Evolutionary conservation across 2,329 filamentous ascomycete species (phyloP).

Genomic region (Huntiella decipiens): DNA sequence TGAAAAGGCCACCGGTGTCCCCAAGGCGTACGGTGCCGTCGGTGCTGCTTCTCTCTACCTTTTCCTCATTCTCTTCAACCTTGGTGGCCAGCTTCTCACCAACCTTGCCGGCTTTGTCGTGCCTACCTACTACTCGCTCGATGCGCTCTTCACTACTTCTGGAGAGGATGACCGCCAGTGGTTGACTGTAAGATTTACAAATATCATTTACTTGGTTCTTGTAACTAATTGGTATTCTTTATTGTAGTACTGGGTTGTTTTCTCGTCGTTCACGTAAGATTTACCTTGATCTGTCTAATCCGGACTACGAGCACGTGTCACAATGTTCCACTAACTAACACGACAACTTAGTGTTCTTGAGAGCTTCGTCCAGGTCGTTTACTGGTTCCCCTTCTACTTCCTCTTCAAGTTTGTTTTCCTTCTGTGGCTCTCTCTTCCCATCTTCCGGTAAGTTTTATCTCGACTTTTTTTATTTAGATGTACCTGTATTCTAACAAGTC

Average conservation of each 20-base stretch:
- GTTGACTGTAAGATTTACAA: conserved; percentile 39
- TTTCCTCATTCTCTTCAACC: conserved; percentile 84
- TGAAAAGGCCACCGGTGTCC: conserved; percentile 64
- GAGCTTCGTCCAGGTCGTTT: conserved; percentile 66
- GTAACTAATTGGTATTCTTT: neutral
- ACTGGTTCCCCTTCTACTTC: conserved; percentile 98
- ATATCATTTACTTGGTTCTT: neutral
- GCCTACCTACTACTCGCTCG: conserved; percentile 67
- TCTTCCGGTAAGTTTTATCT: conserved; percentile 54
- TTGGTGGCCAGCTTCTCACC: conserved; percentile 71
- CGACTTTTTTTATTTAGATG: conserved; percentile 12
- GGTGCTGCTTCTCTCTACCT: conserved; percentile 65
- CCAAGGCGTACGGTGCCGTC: conserved; percentile 70
- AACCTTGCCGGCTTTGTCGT: conserved; percentile 72
- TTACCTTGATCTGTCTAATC: neutral
- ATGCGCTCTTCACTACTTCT: conserved; percentile 51
- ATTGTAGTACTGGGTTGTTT: conserved; percentile 68
- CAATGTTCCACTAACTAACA: conserved; percentile 10
- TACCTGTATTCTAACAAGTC: conserved; percentile 9
- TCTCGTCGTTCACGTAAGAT: conserved; percentile 54
- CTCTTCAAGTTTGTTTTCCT: conserved; percentile 98
- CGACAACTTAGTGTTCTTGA: conserved; percentile 42
- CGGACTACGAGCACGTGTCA: conserved; percentile 9
- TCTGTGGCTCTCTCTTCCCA: conserved; percentile 91
- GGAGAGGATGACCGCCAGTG: conserved; percentile 70